Base-by-base conservation (phyloP, 139 green algal species). In the Tetradesmus lagerheimii region DNA sequence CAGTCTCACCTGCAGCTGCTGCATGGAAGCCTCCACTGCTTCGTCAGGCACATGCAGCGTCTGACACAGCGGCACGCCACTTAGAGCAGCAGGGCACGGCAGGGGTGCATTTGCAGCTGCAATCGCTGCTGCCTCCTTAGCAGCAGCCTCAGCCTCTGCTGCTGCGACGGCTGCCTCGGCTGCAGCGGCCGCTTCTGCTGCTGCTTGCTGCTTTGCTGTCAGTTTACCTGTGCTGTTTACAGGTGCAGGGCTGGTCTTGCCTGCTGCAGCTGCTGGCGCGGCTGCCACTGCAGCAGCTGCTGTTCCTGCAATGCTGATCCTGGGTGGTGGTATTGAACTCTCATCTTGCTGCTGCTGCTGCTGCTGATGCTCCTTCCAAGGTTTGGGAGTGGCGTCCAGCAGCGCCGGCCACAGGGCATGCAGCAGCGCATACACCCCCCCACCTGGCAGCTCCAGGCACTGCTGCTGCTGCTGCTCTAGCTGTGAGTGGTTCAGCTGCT, bases 1-100 rank as follows among this genome's bases (percentile, higher is more conserved):
- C 23, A 1, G 31, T 37, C 85, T 16, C 89, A 93, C 88, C 89
- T 93, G 85, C 12, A 93, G 57, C 23, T 41, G 29, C 39, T 88
- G 77, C 5, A 94, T 43, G 2, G 47, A 76, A 0, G 47, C 80
- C 8, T 83, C 18, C 4, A 94, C 64, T 18, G 35, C 67, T 15
- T 64, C 77, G 11, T 90, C 85, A 4, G 92, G 89, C 53, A 93
- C 62, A 6, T 38, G 1, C 53, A 92, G 29, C 8, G 67, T 43
- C 12, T 77, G 39, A 12, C 83, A 92, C 41, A 93, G 62, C 25
- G 91, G 38, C 3, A n/a, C 6, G 23, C 85, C 90, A 29, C 43
- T 67, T 23, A 29, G 45, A 15, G 29, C 47, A 9, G 83, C 5
- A 5, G 92, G 92, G 35, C 88, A 91, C 0, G 25, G 20, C 12